phyloP scores from a whole-genome alignment of 129 eudicot species.

The Centrapalus pauciflorus region DNA sequence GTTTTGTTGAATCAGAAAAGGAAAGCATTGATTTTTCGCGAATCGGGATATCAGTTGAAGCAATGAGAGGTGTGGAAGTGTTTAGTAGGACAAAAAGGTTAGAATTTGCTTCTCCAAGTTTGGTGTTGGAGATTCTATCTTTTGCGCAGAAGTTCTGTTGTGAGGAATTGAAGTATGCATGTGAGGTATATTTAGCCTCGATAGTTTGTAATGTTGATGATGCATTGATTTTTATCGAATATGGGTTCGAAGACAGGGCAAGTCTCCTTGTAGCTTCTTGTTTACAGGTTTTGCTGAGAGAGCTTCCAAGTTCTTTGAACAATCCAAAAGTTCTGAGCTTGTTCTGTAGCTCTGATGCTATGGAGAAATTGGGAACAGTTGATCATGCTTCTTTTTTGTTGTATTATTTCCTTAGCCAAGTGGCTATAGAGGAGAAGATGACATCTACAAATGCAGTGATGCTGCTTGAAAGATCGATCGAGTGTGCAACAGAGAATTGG shows the following conservation, averaged over 20 bases:
- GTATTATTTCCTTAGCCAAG: conserved; percentile 64
- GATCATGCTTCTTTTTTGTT: conserved; percentile 57
- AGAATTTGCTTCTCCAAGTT: conserved; percentile 31
- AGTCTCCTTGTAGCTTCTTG: conserved; percentile 59
- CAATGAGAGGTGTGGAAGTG: conserved; percentile 49
- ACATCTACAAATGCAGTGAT: conserved; percentile 32
- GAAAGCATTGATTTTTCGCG: conserved; percentile 49
- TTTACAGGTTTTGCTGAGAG: conserved; percentile 61
- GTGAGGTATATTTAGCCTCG: conserved; percentile 46
- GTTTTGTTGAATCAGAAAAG: conserved; percentile 48
- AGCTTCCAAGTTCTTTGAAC: conserved; percentile 48
- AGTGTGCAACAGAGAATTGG: conserved; percentile 50
- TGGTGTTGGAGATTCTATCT: conserved; percentile 52
- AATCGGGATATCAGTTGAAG: conserved; percentile 54
- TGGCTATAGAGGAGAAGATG: conserved; percentile 55
- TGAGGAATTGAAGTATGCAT: conserved; percentile 55
- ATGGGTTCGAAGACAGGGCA: conserved; percentile 59
- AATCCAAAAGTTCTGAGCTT: conserved; percentile 42
- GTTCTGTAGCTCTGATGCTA: conserved; percentile 51
- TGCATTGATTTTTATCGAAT: conserved; percentile 56
- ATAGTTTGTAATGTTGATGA: conserved; percentile 47
- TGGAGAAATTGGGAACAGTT: conserved; percentile 39
- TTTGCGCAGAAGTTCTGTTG: conserved; percentile 69
- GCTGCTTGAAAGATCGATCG: conserved; percentile 44
- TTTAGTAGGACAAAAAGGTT: conserved; percentile 46